phyloP scores from a whole-genome alignment of 768 basidiomycete genomes.

The Asterophora parasitica region DNA sequence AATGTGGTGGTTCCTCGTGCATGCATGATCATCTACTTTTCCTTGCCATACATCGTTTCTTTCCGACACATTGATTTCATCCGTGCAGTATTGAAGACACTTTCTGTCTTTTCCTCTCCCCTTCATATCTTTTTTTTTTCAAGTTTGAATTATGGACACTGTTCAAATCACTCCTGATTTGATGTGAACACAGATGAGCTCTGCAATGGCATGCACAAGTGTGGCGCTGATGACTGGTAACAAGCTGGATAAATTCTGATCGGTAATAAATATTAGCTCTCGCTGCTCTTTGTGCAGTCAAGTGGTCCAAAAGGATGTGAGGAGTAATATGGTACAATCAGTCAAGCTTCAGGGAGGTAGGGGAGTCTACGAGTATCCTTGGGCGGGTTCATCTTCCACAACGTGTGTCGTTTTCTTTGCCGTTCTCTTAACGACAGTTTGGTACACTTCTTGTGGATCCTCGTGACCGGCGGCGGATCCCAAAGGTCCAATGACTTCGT shows the following conservation, averaged over 20 bases:
- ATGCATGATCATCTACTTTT: conserved; percentile 5
- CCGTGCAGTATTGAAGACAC: not conserved
- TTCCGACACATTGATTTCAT: not conserved
- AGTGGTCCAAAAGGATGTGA: too few species aligned
- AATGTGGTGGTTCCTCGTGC: not conserved
- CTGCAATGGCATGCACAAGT: too few species aligned
- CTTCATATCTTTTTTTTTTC: conserved; percentile 1
- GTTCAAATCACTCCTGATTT: not conserved
- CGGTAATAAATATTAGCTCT: too few species aligned
- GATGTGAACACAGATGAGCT: too few species aligned
- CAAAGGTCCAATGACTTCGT: conserved; percentile 45
- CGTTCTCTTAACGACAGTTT: conserved; percentile 11
- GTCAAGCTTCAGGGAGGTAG: not conserved
- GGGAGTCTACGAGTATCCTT: conserved; percentile 5
- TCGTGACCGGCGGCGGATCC: conserved; percentile 29
- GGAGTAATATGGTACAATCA: not conserved
- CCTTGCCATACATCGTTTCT: not conserved
- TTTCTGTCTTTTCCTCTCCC: conserved; percentile 1
- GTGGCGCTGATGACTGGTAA: too few species aligned
- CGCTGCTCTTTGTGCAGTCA: too few species aligned
- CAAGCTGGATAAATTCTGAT: too few species aligned
- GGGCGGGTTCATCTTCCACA: conserved; percentile 5
- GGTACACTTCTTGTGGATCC: conserved; percentile 13
- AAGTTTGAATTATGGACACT: conserved; percentile 5
- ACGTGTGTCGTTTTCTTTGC: conserved; percentile 11